phyloP scores from a whole-genome alignment of 768 basidiomycete genomes.

The Tylopilus felleus region DNA sequence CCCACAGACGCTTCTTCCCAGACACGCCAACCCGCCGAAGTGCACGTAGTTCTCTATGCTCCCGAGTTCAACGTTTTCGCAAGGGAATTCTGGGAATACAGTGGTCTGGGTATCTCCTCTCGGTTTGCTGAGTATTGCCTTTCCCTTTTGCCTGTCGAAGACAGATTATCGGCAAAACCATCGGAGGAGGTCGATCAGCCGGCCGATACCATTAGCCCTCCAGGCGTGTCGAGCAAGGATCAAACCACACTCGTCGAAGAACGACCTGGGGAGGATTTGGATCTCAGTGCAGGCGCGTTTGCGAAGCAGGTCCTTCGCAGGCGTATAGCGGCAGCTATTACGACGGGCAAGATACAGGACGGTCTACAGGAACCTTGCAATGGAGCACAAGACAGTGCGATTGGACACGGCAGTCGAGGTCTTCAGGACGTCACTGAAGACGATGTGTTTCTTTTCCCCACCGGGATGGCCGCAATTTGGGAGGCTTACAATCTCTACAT shows the following conservation, averaged over 20 bases:
- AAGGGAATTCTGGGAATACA: conserved; percentile 96
- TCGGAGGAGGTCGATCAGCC: not conserved
- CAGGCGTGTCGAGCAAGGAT: conserved; percentile 57
- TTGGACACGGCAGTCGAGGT: conserved; percentile 68
- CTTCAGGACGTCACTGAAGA: conserved; percentile 69
- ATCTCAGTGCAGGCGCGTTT: conserved; percentile 62
- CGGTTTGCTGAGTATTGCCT: conserved; percentile 85
- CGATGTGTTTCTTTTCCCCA: conserved; percentile 84
- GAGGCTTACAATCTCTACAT: conserved; percentile 74
- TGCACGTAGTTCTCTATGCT: conserved; percentile 83
- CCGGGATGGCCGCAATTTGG: conserved; percentile 96
- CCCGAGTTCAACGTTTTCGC: conserved; percentile 56
- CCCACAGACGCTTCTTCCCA: conserved; percentile 45
- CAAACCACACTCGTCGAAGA: conserved; percentile 83
- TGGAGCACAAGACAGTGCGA: conserved; percentile 42
- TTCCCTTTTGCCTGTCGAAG: conserved; percentile 55
- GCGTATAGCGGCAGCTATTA: conserved; percentile 81
- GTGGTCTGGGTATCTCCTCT: conserved; percentile 85
- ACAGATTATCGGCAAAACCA: conserved; percentile 26
- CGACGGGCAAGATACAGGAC: conserved; percentile 49
- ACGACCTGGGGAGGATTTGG: conserved; percentile 90
- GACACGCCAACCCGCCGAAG: conserved; percentile 43
- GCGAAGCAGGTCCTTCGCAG: conserved; percentile 85
- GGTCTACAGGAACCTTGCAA: conserved; percentile 36
- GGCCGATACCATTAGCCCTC: conserved; percentile 5